Conservation (phyloP, 2,329 filamentous ascomycete genomes). For the Monilinia fructigena region DNA sequence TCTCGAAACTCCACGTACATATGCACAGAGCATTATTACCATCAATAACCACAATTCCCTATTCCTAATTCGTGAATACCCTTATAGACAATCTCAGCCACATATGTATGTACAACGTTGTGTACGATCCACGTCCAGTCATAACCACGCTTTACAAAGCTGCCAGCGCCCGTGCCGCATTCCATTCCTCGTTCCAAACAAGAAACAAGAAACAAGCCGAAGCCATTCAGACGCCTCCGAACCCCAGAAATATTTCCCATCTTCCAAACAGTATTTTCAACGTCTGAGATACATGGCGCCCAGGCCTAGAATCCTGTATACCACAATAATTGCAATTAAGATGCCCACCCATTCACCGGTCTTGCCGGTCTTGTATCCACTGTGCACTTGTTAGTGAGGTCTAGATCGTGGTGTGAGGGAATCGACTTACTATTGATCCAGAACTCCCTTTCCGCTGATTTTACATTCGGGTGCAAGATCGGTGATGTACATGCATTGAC, state of each 20-base stretch:
- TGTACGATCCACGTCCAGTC: background rate
- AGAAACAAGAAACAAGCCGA: background rate
- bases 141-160: slow-evolving; percentile 10
- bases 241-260: background rate
- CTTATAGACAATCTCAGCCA: background rate
- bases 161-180: slow-evolving; percentile 1
- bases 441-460: slow-evolving; percentile 68
- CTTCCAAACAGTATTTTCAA: background rate
- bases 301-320: slow-evolving; percentile 69
- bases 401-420: background rate
- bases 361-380: slow-evolving; percentile 61
- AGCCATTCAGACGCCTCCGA: background rate
- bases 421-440: slow-evolving; percentile 54
- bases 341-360: slow-evolving; percentile 73
- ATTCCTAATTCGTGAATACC: background rate
- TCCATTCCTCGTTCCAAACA: background rate
- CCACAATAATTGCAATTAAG: slow-evolving; percentile 71
- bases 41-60: background rate
- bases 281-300: slow-evolving; percentile 49
- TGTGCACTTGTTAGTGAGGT: slow-evolving; percentile 1
- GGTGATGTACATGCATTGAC: slow-evolving; percentile 68
- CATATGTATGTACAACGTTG: slow-evolving; percentile 4
- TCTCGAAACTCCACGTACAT: too few species aligned
- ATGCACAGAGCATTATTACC: background rate
- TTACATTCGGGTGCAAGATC: slow-evolving; percentile 61